Base-by-base conservation (phyloP, 352 stramenopile species). In the Phytophthora capsici region DNA sequence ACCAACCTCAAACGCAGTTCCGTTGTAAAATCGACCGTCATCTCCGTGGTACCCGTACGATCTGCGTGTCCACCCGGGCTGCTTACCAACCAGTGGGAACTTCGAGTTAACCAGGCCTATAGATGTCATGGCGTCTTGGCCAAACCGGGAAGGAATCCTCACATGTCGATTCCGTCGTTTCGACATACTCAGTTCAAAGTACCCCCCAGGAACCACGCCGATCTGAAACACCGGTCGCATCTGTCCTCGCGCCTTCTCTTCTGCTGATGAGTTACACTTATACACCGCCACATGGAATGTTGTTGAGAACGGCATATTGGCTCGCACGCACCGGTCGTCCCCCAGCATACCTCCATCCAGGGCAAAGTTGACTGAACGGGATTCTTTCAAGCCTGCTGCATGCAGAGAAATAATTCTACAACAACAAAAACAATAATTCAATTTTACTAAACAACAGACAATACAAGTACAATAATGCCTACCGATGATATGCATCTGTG, bases 1-100 rank as follows among this genome's bases (percentile, higher is more conserved):
- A 22, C 57, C 25, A 57, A 92, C 86, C 47, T 75, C 70, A 37
- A 73, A 72, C 14, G 68, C 23, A 58, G 70, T 75, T 45, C 75
- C 60, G 38, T 85, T 63, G 51, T 91, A 95, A n/a, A 81, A 84
- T 47, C 77, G 60, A 2, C 87, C 87, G 43, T 95, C 85, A 43
- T 95, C 87, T 13, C 87, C 84, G 28, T 95, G 87, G 49, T 94
- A 95, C 9, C 87, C 87, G 50, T 84, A 80, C 23, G 87, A 95
- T 14, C 68, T 41, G 0, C 49, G 38, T 30, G 82, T 83, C 87
- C 87, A 95, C 0, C 87, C 87, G 14, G 85, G 87, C 52, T 94
- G 85, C 34, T 86, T 82, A 16, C 72, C 77, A 8, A 93, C 57
- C 26, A 95, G 57, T 10, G 66, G 68, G 50, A 95, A 95, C 26